These are phyloP conservation scores for Lavandula angustifolia DNA, from an alignment of 257 asterid genomes.

Conservation along the genomic window DNA sequence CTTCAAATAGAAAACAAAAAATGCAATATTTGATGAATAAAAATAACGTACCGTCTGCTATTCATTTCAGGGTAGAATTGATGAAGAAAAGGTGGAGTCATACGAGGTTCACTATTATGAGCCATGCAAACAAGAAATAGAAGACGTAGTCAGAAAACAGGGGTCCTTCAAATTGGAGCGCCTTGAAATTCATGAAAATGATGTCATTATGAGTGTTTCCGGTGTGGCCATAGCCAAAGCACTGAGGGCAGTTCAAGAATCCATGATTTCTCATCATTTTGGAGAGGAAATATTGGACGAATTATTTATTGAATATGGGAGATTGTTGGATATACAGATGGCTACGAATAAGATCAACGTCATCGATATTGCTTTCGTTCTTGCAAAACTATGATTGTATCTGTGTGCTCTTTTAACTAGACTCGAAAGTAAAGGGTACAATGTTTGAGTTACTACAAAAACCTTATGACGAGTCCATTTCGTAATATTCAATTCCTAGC, in stretches of 20 bases:
- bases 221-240: conserved; percentile 51
- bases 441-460: too few relatives aligned
- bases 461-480: too few relatives aligned
- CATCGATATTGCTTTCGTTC: conserved; percentile 38
- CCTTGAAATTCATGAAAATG: conserved; percentile 43
- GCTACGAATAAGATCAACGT: conserved; percentile 39
- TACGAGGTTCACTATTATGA: conserved; percentile 65
- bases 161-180: conserved; percentile 45
- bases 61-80: conserved; percentile 43
- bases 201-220: conserved; percentile 35
- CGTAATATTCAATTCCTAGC: too few relatives aligned
- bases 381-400: conserved; percentile 32
- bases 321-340: conserved; percentile 50
- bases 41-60: too few relatives aligned
- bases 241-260: conserved; percentile 63
- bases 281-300: conserved; percentile 52
- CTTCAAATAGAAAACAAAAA: too few relatives aligned
- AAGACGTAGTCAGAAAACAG: conserved; percentile 35
- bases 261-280: conserved; percentile 59
- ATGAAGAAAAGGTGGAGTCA: conserved; percentile 47
- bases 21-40: too few relatives aligned
- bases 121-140: conserved; percentile 49
- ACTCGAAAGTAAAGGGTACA: too few relatives aligned
- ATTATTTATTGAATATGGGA: conserved; percentile 52
- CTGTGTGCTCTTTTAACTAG: too few relatives aligned